A percentile compares a stretch with the other conserved stretches of the same genome.
These are phyloP conservation scores for Schizosaccharomyces octosporus DNA, from an alignment of 805 yeast genomes.

Conservation along the genomic window DNA sequence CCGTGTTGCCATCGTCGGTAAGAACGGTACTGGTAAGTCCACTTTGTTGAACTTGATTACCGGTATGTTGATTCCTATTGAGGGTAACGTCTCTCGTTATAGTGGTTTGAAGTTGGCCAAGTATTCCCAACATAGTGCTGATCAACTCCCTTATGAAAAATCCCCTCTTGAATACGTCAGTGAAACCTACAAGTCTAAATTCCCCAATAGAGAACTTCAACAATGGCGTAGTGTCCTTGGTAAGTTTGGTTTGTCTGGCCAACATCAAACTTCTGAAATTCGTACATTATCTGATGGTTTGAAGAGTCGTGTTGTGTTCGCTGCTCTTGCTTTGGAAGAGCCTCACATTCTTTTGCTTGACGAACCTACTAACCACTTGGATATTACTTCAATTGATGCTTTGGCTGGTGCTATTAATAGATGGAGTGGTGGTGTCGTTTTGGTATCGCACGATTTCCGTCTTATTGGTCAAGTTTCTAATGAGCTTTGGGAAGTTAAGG, in stretches of 20 bases:
- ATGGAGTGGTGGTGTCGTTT: constrained; percentile 94
- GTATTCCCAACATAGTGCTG: constrained; percentile 96
- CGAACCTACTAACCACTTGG: constrained; percentile 99
- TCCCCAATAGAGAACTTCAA: constrained; percentile 84
- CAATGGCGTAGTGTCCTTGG: constrained; percentile 89
- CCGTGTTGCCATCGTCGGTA: constrained; percentile 91
- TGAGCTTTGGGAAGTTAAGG: constrained; percentile 87
- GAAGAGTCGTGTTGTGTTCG: constrained; percentile 96
- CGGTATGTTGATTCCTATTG: constrained; percentile 70
- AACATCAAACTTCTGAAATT: constrained; percentile 95
- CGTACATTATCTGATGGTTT: constrained; percentile 97
- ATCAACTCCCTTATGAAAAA: constrained; percentile 86
- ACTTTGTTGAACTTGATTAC: constrained; percentile 90
- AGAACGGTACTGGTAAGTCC: constrained; percentile 97
- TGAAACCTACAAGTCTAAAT: constrained; percentile 44
- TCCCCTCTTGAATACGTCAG: constrained; percentile 78
- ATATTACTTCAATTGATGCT: constrained; percentile 93
- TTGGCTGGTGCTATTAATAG: constrained; percentile 85
- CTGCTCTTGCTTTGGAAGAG: constrained; percentile 76
- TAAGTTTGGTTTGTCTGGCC: constrained; percentile 95
- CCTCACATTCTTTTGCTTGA: constrained; percentile 88
- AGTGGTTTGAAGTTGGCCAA: constrained; percentile 95
- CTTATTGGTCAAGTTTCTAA: constrained; percentile 89
- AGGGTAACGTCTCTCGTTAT: constrained; percentile 90
- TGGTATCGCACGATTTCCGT: constrained; percentile 97